Base-by-base conservation (phyloP, 306 rosid genomes). In the Alnus glutinosa region DNA sequence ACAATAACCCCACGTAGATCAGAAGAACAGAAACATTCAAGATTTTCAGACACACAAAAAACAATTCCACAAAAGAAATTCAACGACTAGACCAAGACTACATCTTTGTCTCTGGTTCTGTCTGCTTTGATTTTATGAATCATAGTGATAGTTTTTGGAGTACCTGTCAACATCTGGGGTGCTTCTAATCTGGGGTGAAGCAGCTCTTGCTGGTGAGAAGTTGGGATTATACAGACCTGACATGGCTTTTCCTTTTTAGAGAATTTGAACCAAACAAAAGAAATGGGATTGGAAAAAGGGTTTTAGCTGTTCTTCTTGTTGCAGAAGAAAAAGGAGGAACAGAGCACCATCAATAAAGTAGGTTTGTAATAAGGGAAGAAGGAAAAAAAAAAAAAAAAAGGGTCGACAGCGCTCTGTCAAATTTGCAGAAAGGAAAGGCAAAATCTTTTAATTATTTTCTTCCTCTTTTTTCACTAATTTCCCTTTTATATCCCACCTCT, bases 161-260 rank as follows among this genome's bases (percentile, higher is more conserved):
- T 54, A 90, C 98, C 97, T 92, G 84, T 94, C 98, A 55, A 89
- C 96, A 64, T 94, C 98, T n/a, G 89, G 80, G 75, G 81, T 85
- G 84, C 83, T 83, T 84, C 98, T 90, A 91, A 94, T 94, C 89
- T 92, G 98, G 23, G 98, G 97, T 75, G 98, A 94, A 85, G 86
- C 98, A 63, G 98, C 96, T 90, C 98, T 92, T 69, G 94, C 97
- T 51, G 94, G 98, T 50, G 98, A 94, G 89, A 92, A 94, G 89
- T 94, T 94, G 78, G 92, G 87, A 85, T 89, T 92, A 78, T 94
- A 94, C 92, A 94, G 86, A 71, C 98, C 98, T 75, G 97, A 94
- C 98, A 94, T 94, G 78, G 80, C 86, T 85, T 72, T 62, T 80
- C 8, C 64, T 34, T 69, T 80, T 77, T 81, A 78, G 82, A 91